Evolutionary conservation across 495 filamentous ascomycete genomes (phyloP), one percentile per base, ranked within the genome.

Genomic region (Talaromyces proteolyticus): DNA sequence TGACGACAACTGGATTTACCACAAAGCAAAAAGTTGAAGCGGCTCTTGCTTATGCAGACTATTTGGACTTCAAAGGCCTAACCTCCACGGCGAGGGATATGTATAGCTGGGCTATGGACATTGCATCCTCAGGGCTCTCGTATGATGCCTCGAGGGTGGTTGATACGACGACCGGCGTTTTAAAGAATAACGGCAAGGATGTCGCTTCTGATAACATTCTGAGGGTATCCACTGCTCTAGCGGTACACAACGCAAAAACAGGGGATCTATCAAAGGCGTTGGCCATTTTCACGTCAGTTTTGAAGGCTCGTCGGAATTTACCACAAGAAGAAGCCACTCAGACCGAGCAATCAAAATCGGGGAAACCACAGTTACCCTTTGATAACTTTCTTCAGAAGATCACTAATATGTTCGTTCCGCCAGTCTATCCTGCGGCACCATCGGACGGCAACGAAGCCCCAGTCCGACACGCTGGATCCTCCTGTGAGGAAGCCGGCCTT

Each of bases 201-300:
- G 54, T 65, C 2, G 78, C 87, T 6, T 87, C 87, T 6, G 70
- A 75, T 17, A 95, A 95, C 58, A 61, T 95, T 19, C 67, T 96
- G 24, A 73, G 69, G 22, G 80, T 88, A 4, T 79, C 85, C 25
- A 95, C 89, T 1, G 83, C 87, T 44, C 69, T 92, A 8, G 91
- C 84, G 1, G 81, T 86, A 17, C 85, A 91, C 67, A 76, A 85
- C 45, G 92, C 93, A 20, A 74, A 78, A 10, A 76, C 72, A 49
- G 81, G 74, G 21, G 73, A 89, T 52, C 55, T 86, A 24, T 59
- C 75, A 19, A 62, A 66, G 4, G 88, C 92, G 11, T 75, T 98
- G 2, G 86, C 91, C n/a, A 86, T 95, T 40, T 84, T 92, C 57
- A 79, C 93, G 43, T 93, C 89, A 11, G 73, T 95, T 38, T 76